Evolutionary conservation across 129 eudicot species (phyloP).

Genomic region (Tagetes patula): DNA sequence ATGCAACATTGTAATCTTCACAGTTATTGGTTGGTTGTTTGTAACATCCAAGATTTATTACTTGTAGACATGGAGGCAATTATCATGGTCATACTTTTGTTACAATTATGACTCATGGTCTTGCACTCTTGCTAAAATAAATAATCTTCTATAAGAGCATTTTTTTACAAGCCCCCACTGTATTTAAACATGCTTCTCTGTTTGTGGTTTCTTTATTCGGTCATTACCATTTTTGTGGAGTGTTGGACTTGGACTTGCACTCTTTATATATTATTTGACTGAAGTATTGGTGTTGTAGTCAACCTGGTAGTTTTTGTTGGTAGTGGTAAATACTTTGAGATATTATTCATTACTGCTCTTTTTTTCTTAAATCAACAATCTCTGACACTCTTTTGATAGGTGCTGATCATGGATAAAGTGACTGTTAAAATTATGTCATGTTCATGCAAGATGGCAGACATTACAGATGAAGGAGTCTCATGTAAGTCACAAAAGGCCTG

Average conservation of each 20-base stretch:
- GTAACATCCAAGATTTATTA: no score
- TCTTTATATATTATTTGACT: not conserved
- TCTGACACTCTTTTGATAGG: slow-evolving; percentile 47
- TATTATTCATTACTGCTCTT: not conserved
- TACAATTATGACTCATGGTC: not conserved
- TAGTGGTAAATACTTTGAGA: not conserved
- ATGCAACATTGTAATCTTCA: slow-evolving; percentile 21
- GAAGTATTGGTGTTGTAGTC: slow-evolving; percentile 1
- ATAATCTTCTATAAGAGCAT: not conserved
- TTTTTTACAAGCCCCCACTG: not conserved
- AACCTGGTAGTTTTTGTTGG: not conserved
- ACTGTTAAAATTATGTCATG: slow-evolving; percentile 84
- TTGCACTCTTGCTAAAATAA: not conserved
- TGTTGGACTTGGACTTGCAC: not conserved
- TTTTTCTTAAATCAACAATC: not conserved
- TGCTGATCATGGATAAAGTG: slow-evolving; percentile 88
- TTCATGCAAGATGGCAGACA: slow-evolving; percentile 97
- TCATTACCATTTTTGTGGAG: not conserved
- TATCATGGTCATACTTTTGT: not conserved
- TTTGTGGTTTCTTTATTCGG: not conserved
- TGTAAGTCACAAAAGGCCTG: slow-evolving; percentile 54
- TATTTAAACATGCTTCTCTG: no score
- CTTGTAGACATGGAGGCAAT: not conserved
- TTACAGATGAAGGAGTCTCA: slow-evolving; percentile 95
- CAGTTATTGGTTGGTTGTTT: not conserved